Conservation (phyloP, 2,329 filamentous ascomycete species). For the Tolypocladium guangdongense region DNA sequence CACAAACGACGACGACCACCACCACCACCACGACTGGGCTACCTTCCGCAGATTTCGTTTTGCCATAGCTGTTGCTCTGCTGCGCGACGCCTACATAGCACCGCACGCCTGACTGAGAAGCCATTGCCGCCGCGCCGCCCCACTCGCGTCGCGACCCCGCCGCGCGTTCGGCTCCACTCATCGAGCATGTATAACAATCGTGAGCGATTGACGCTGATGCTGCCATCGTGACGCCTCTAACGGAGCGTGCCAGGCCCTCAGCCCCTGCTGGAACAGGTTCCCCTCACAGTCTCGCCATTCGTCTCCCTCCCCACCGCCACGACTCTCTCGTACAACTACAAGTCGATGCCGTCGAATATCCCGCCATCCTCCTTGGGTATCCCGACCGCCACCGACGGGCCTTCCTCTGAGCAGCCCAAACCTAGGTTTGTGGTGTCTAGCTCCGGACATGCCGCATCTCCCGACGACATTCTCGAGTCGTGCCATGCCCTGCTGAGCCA, state of each 20-base stretch:
- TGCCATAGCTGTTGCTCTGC: not conserved
- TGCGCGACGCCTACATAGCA: not conserved
- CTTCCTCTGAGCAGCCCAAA: slow-evolving; percentile 29
- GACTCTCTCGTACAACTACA: slow-evolving; percentile 93
- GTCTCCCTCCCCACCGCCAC: slow-evolving; percentile 80
- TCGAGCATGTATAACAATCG: slow-evolving; percentile 22
- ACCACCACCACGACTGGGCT: not conserved
- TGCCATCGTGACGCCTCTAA: slow-evolving; percentile 3
- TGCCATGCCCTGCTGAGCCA: slow-evolving; percentile 71
- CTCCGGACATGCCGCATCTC: slow-evolving; percentile 73
- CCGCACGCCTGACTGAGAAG: not conserved
- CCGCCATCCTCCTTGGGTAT: slow-evolving; percentile 37
- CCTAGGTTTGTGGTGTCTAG: slow-evolving; percentile 66
- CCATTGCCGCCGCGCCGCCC: not conserved
- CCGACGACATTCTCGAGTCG: slow-evolving; percentile 72
- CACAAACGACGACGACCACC: not conserved
- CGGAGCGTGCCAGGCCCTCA: slow-evolving; percentile 50
- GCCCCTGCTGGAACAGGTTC: slow-evolving; percentile 82
- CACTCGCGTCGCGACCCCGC: not conserved
- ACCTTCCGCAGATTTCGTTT: not conserved
- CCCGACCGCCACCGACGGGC: slow-evolving; percentile 23
- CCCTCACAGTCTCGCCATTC: slow-evolving; percentile 89
- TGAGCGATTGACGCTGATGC: slow-evolving; percentile 11
- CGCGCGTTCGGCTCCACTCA: not conserved
- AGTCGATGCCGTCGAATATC: slow-evolving; percentile 74